phyloP scores from a whole-genome alignment of 176 grass and related monocot genomes.

The Rhynchospora breviuscula region DNA sequence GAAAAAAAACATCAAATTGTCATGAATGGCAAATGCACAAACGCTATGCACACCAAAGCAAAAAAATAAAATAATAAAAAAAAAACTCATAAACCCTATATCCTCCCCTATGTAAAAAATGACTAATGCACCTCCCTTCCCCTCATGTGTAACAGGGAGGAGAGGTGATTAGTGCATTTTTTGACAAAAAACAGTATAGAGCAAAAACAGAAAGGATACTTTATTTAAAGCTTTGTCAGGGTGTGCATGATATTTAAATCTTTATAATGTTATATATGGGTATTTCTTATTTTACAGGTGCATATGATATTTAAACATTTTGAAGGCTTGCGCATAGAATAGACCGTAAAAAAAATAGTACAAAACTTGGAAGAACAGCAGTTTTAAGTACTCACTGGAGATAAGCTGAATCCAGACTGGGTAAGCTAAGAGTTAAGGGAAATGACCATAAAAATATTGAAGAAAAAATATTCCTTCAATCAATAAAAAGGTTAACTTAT shows the following conservation, averaged over 20 bases:
- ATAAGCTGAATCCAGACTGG: slow-evolving; percentile 99
- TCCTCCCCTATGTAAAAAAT: neutral
- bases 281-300: neutral
- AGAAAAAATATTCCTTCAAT: slow-evolving; percentile 4
- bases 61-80: neutral
- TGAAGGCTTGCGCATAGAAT: slow-evolving; percentile 13
- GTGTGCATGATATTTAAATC: neutral
- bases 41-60: neutral
- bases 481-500: slow-evolving; percentile 12
- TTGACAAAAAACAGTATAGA: neutral
- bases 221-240: neutral
- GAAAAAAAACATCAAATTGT: neutral
- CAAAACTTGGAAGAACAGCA: neutral
- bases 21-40: neutral
- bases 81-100: neutral
- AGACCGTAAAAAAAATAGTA: neutral
- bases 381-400: slow-evolving; percentile 60
- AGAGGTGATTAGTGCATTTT: neutral
- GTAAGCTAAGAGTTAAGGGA: slow-evolving; percentile 72
- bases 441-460: slow-evolving; percentile 20
- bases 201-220: neutral
- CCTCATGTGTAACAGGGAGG: neutral
- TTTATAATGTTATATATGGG: neutral
- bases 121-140: neutral
- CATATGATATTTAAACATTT: slow-evolving; percentile 25